Percentiles rank a stretch among this genome's conserved stretches.
These are phyloP conservation scores for Trichocladium uniseriatum DNA, from an alignment of 495 filamentous ascomycete species.

Conservation along the genomic window DNA sequence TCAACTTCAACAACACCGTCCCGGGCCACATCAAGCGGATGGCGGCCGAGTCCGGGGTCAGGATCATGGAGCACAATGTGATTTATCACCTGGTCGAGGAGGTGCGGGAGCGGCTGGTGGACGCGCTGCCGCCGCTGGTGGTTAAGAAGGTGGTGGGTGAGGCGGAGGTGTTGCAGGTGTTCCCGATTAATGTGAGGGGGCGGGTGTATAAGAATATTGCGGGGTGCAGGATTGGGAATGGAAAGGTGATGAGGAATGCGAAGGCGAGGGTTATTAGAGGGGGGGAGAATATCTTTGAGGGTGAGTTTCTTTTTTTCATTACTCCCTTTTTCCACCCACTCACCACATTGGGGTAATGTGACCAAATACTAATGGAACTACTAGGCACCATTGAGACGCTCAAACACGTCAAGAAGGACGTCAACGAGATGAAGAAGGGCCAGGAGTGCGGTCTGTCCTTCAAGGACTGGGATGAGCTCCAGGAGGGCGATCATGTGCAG, in stretches of 20 bases:
- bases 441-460: slow-evolving; percentile 89
- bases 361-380: slow-evolving; percentile 9
- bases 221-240: slow-evolving; percentile 81
- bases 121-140: slow-evolving; percentile 55
- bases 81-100: slow-evolving; percentile 89
- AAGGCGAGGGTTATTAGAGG: slow-evolving; percentile 64
- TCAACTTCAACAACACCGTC: slow-evolving; percentile 78
- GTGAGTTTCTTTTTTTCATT: slow-evolving; percentile 42
- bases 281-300: slow-evolving; percentile 64
- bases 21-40: slow-evolving; percentile 57
- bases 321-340: background rate
- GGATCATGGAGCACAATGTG: slow-evolving; percentile 76
- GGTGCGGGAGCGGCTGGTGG: slow-evolving; percentile 58
- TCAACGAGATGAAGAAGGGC: slow-evolving; percentile 79
- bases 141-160: slow-evolving; percentile 69
- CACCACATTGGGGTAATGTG: slow-evolving; percentile 3
- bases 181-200: slow-evolving; percentile 71
- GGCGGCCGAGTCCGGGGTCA: slow-evolving; percentile 61
- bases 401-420: slow-evolving; percentile 88
- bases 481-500: slow-evolving; percentile 77
- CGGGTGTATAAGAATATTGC: slow-evolving; percentile 64
- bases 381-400: slow-evolving; percentile 67
- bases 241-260: slow-evolving; percentile 48
- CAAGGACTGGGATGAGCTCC: slow-evolving; percentile 65
- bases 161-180: slow-evolving; percentile 74